Evolutionary conservation across 805 yeast species (phyloP).

Genomic region (Vanderwaltozyma yarrowii): DNA sequence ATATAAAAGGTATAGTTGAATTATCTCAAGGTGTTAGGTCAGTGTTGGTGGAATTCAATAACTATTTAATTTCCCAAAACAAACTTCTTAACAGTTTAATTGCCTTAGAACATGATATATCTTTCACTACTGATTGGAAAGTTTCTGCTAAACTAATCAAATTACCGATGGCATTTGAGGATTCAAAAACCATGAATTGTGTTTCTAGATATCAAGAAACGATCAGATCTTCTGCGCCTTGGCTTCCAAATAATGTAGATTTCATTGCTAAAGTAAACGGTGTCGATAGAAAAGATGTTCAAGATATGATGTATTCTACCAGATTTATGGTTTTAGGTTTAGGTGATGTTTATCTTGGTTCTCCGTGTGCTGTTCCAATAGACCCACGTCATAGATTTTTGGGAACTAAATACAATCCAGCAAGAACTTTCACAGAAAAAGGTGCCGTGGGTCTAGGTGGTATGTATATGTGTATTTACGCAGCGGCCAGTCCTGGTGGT

Average conservation of each 20-base stretch:
- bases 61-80: constrained; percentile 48
- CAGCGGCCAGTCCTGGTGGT: constrained; percentile 98
- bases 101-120: constrained; percentile 67
- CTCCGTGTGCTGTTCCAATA: constrained; percentile 97
- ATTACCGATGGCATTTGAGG: constrained; percentile 96
- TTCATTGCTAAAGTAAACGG: constrained; percentile 86
- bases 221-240: constrained; percentile 85
- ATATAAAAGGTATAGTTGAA: constrained; percentile 76
- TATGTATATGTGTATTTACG: constrained; percentile 96
- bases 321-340: constrained; percentile 86
- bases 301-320: constrained; percentile 80
- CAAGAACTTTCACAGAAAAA: constrained; percentile 90
- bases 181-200: constrained; percentile 76
- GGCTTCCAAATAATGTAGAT: constrained; percentile 97
- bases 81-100: constrained; percentile 52
- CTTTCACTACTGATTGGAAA: constrained; percentile 71
- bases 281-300: constrained; percentile 61
- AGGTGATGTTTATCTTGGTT: constrained; percentile 96
- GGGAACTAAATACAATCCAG: constrained; percentile 93
- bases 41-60: constrained; percentile 78
- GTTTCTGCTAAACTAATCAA: constrained; percentile 74
- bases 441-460: constrained; percentile 99
- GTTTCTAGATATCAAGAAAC: constrained; percentile 90
- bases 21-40: constrained; percentile 98
- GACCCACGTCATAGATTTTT: constrained; percentile 91